A percentile compares a stretch with the other conserved stretches of the same genome.
These are phyloP conservation scores for Hyphopichia burtonii DNA, from an alignment of 1,139 yeast genomes.

Conservation along the genomic window DNA sequence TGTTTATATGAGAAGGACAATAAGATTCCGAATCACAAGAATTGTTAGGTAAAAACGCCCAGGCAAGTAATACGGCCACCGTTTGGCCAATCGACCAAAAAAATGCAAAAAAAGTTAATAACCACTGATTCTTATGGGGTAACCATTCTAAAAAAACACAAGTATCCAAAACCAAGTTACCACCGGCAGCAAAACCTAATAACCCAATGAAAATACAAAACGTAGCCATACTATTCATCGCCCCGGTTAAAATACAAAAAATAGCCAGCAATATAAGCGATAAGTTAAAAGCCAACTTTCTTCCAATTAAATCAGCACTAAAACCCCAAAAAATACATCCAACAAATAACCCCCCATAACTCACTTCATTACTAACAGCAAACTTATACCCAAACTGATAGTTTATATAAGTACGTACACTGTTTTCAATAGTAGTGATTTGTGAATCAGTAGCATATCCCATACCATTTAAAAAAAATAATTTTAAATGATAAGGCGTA, in stretches of 20 bases:
- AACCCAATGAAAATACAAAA: slow-evolving; percentile 51
- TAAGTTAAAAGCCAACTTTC: slow-evolving; percentile 54
- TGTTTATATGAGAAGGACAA: slow-evolving; percentile 47
- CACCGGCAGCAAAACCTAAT: slow-evolving; percentile 52
- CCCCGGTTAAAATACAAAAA: slow-evolving; percentile 54
- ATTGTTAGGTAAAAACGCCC: slow-evolving; percentile 54
- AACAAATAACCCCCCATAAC: slow-evolving; percentile 46
- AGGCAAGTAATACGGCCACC: slow-evolving; percentile 51
- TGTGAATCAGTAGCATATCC: slow-evolving; percentile 67
- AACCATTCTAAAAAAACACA: slow-evolving; percentile 59
- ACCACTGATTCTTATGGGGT: slow-evolving; percentile 53
- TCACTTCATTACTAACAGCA: slow-evolving; percentile 28
- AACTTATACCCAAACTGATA: slow-evolving; percentile 39
- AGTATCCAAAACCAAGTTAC: slow-evolving; percentile 61
- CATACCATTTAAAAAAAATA: slow-evolving; percentile 53
- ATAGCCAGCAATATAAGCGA: slow-evolving; percentile 51
- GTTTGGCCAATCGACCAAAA: slow-evolving; percentile 69
- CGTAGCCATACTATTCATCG: slow-evolving; percentile 46
- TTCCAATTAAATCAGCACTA: slow-evolving; percentile 59
- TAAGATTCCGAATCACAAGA: slow-evolving; percentile 39
- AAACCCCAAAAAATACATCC: slow-evolving; percentile 62
- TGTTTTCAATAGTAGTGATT: slow-evolving; percentile 41
- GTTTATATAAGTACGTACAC: slow-evolving; percentile 38
- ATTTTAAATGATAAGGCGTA: slow-evolving; percentile 33
- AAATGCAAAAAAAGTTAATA: slow-evolving; percentile 54